Evolutionary conservation across 495 filamentous ascomycete genomes (phyloP), one percentile per base, ranked within the genome.

Genomic region (Parathielavia appendiculata): DNA sequence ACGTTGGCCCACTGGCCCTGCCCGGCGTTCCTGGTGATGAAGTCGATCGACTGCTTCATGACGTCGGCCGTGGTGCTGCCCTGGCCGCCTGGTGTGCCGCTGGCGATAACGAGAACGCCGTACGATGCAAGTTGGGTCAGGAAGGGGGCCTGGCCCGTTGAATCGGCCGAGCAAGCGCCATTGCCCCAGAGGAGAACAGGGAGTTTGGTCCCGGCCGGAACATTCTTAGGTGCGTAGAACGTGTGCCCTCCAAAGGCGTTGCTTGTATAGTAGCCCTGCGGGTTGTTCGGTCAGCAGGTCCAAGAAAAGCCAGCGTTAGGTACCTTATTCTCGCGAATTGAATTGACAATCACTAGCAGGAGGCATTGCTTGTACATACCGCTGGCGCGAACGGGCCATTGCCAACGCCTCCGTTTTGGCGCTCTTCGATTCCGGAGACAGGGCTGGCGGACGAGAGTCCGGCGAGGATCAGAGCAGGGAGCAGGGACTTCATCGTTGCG

Each of bases 131-230:
- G 23, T 17, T 71, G 48, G 17, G 51, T 53, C 14, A 73, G 63
- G 35, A 69, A 59, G 30, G 41, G 14, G 13, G 13, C 48, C 1
- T 54, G 48, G 45, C 22, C 36, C 11, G 57, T 56, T 23, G 62
- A 63, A 49, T 68, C 51, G 57, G 62, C 60, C 17, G 47, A 54
- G 67, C 70, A 73, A 44, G 48, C 69, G 56, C 70, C 70, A 58
- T 73, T 69, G 44, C 69, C 70, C 69, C 70, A 73, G 54, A 75
- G 48, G 52, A 73, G 48, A 57, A 72, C 51, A 32, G 53, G 60
- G 43, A 77, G 46, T 39, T 66, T 59, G 52, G 44, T 9, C n/a
- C 35, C 23, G 9, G 69, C 16, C 8, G 46, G 46, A 14, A 32
- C n/a, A 1, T 13, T 49, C 5, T 17, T 30, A 7, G 46, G 46